phyloP scores from a whole-genome alignment of 768 basidiomycete species.

The Russula sp. region DNA sequence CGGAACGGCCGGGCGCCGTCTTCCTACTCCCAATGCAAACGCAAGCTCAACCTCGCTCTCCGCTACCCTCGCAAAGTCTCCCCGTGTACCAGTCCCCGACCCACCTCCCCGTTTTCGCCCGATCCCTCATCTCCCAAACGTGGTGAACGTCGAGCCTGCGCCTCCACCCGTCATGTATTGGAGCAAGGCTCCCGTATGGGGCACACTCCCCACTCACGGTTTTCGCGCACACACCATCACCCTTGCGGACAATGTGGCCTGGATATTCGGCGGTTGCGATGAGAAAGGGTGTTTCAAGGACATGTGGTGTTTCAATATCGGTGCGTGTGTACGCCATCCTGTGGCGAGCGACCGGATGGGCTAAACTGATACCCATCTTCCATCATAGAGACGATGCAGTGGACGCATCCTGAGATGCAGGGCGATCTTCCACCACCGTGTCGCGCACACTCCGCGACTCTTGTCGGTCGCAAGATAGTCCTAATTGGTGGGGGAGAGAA shows the following conservation, averaged over 20 bases:
- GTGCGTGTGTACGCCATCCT: constrained; percentile 39
- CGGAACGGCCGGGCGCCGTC: constrained; percentile 18
- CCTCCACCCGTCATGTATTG: constrained; percentile 82
- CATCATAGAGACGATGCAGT: constrained; percentile 76
- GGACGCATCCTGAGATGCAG: constrained; percentile 71
- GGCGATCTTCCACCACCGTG: constrained; percentile 83
- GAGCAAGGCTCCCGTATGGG: constrained; percentile 80
- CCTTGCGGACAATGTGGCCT: constrained; percentile 75
- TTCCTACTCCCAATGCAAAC: constrained; percentile 15
- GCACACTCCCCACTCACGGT: constrained; percentile 57
- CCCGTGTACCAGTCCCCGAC: constrained; percentile 1
- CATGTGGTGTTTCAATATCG: constrained; percentile 82
- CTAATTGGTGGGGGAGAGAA: constrained; percentile 88
- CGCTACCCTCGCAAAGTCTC: constrained; percentile 17
- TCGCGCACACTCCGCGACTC: constrained; percentile 84
- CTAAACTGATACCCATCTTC: constrained; percentile 1
- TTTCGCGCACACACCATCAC: constrained; percentile 85
- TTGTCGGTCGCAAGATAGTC: constrained; percentile 75
- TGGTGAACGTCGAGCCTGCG: constrained; percentile 53
- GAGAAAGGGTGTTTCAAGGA: constrained; percentile 71
- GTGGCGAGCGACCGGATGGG: background rate
- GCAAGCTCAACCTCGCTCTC: constrained; percentile 29
- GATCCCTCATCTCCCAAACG: constrained; percentile 60
- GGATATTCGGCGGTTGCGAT: constrained; percentile 90
- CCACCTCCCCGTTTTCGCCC: constrained; percentile 42